Evolutionary conservation across 768 basidiomycete genomes (phyloP).

Genomic region (Auriscalpium microsporum): DNA sequence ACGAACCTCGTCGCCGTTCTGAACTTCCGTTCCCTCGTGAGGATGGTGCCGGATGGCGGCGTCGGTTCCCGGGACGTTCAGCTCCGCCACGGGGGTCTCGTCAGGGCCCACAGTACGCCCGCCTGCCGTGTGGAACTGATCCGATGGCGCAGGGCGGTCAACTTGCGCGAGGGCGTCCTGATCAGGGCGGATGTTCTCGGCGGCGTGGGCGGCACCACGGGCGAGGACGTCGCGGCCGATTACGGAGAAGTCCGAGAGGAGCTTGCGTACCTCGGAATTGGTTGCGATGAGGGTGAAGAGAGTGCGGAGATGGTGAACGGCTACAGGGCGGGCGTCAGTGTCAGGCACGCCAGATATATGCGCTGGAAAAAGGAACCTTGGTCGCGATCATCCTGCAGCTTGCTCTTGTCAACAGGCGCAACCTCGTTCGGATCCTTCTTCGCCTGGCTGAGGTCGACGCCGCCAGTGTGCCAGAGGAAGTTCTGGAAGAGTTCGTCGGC

Average conservation of each 20-base stretch:
- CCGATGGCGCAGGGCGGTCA: slow-evolving; percentile 60
- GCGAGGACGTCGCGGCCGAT: slow-evolving; percentile 82
- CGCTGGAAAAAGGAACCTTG: slow-evolving; percentile 37
- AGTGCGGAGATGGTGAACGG: slow-evolving; percentile 80
- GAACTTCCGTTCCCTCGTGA: slow-evolving; percentile 29
- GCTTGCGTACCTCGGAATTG: slow-evolving; percentile 89
- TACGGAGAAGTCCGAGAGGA: slow-evolving; percentile 67
- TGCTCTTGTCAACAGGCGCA: slow-evolving; percentile 46
- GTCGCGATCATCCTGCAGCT: slow-evolving; percentile 48
- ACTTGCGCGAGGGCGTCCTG: slow-evolving; percentile 53
- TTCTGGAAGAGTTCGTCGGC: slow-evolving; percentile 87
- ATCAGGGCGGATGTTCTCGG: slow-evolving; percentile 57
- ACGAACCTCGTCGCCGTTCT: slow-evolving; percentile 21
- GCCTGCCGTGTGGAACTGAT: slow-evolving; percentile 50
- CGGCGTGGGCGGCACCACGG: slow-evolving; percentile 61
- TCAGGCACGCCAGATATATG: background rate
- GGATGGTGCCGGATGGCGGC: slow-evolving; percentile 42
- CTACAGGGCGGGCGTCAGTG: slow-evolving; percentile 26
- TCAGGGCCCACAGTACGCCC: slow-evolving; percentile 34
- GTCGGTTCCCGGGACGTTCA: slow-evolving; percentile 38
- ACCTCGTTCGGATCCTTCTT: slow-evolving; percentile 34
- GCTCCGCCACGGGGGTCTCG: slow-evolving; percentile 41
- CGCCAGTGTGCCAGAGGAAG: slow-evolving; percentile 75
- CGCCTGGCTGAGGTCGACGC: slow-evolving; percentile 35
- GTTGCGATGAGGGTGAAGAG: slow-evolving; percentile 81